Base-by-base conservation (phyloP, 1,139 yeast species). In the Magnusiomyces starmeri region DNA sequence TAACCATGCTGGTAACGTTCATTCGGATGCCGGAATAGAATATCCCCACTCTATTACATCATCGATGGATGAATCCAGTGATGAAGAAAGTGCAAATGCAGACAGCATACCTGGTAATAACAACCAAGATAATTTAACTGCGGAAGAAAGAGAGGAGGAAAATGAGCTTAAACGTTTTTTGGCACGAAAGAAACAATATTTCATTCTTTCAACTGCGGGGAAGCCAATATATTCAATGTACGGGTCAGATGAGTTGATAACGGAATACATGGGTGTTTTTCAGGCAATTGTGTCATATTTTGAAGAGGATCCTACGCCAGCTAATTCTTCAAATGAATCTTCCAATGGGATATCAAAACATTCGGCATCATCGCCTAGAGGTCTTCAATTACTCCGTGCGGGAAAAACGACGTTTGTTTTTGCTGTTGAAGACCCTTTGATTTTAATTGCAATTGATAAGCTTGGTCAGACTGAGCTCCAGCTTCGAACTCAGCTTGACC, bases 131-230 rank as follows among this genome's bases (percentile, higher is more conserved):
- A 25, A 44, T 12, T 48, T 51, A 9, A 42, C 37, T 4, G 42
- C 44, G n/a, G 48, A 42, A 4, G 39, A 37, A 3, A 16, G 12
- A 14, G 42, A 43, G 20, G 57, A 57, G 16, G 48, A 49, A 12
- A 54, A 54, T 8, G 66, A 66, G 49, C 54, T 62, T n/a, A 60
- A 60, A n/a, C 1, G 51, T 55, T 49, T 81, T 80, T 61, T 76
- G 71, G 53, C 57, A 59, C 43, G 76, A 72, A 68, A 75, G 50
- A 85, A 85, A 65, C 94, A 85, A 52, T 88, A 85, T 61, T 81
- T 89, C 58, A 80, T 92, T 6, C 72, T 92, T n/a, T 88, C 96
- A 0, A 71, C 83, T 2, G 96, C 97, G 0, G 98, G 98, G 0
- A 92, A 92, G 65, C 97, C 96, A 1, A 85, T 92, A 7, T 92